phyloP scores from a whole-genome alignment of 1,284 basidiomycete genomes.

The Ganoderma multipileum region DNA sequence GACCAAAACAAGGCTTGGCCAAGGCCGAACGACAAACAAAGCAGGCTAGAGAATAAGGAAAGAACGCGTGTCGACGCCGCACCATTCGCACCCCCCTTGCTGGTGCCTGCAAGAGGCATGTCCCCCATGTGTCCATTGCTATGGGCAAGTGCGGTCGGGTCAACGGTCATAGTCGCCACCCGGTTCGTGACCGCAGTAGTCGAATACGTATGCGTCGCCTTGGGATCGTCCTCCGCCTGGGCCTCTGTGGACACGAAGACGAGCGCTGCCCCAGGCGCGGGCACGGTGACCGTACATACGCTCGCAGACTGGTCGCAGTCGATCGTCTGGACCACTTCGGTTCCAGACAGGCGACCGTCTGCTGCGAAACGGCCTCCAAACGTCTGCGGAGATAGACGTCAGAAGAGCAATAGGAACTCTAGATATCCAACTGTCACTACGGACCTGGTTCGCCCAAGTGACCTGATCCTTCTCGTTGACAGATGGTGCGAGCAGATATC shows the following conservation, averaged over 20 bases:
- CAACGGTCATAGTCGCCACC: constrained; percentile 38
- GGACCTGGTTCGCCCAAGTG: constrained; percentile 65
- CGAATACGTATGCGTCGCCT: constrained; percentile 45
- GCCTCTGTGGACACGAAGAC: constrained; percentile 56
- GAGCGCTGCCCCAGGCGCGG: constrained; percentile 59
- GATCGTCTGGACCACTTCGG: constrained; percentile 47
- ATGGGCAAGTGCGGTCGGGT: constrained; percentile 41
- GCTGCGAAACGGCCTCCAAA: constrained; percentile 68
- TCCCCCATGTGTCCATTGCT: constrained; percentile 40
- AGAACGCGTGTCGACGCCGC: neutral
- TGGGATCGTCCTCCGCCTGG: constrained; percentile 41
- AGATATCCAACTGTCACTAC: neutral
- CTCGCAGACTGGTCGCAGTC: constrained; percentile 48
- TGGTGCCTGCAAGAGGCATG: constrained; percentile 40
- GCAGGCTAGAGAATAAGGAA: neutral
- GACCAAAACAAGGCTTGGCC: neutral
- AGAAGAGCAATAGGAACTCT: neutral
- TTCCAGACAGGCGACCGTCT: constrained; percentile 54
- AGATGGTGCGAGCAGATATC: constrained; percentile 57
- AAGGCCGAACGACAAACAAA: neutral
- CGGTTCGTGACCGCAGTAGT: constrained; percentile 42
- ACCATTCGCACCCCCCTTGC: constrained; percentile 39
- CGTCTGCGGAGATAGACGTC: constrained; percentile 51
- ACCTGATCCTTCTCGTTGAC: constrained; percentile 73
- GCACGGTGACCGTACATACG: constrained; percentile 54